These are phyloP conservation scores for Rhexocercosporidium sp. DNA, from an alignment of 2,329 filamentous ascomycete genomes.

Conservation along the genomic window DNA sequence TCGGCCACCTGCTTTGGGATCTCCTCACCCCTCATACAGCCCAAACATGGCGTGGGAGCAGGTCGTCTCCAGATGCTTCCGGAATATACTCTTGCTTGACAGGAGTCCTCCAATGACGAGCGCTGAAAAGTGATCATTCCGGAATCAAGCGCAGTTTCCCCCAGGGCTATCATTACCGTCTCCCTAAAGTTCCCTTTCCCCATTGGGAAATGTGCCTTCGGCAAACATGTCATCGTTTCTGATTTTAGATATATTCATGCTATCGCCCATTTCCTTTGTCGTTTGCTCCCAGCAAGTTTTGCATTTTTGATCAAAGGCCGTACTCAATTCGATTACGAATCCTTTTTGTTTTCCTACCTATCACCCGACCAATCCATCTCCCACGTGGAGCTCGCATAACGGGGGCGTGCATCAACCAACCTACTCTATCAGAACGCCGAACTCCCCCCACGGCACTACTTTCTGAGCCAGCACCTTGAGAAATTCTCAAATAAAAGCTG, in stretches of 20 bases:
- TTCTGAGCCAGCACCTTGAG: conserved; percentile 11
- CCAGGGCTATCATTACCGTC: conserved; percentile 28
- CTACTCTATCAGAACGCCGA: conserved; percentile 18
- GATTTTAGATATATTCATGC: conserved; percentile 23
- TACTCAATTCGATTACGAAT: conserved; percentile 30
- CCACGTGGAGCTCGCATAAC: conserved; percentile 35
- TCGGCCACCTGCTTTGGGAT: conserved; percentile 15
- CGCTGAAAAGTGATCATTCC: background rate
- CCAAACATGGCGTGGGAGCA: conserved; percentile 16
- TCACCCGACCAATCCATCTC: conserved; percentile 31
- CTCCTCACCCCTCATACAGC: conserved; percentile 6
- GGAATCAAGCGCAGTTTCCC: conserved; percentile 14
- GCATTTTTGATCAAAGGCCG: conserved; percentile 21
- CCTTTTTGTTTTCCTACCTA: conserved; percentile 22
- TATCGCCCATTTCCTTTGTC: conserved; percentile 18
- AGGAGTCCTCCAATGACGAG: conserved; percentile 17
- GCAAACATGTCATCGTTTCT: conserved; percentile 14
- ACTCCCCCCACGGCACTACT: conserved; percentile 24
- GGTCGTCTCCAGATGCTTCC: conserved; percentile 15
- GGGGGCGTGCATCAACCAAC: conserved; percentile 24
- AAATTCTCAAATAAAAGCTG: conserved; percentile 18
- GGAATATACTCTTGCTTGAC: conserved; percentile 28
- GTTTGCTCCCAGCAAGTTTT: conserved; percentile 11
- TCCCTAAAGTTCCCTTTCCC: conserved; percentile 27
- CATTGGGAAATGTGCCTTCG: conserved; percentile 31